These are phyloP conservation scores for Ceratonia siliqua DNA, from an alignment of 306 rosid genomes.

Conservation along the genomic window DNA sequence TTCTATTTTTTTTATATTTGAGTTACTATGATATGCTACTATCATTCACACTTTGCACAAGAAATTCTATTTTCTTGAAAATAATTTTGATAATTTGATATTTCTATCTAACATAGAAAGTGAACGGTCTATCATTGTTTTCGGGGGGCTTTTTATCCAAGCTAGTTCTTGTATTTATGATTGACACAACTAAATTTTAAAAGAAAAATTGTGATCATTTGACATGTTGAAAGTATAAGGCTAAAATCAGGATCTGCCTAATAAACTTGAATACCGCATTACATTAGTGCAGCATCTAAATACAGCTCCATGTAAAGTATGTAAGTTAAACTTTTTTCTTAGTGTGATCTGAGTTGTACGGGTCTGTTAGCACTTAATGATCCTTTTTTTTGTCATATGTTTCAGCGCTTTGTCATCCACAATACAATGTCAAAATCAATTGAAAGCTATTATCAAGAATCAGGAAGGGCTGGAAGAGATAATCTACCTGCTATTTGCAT, in stretches of 20 bases:
- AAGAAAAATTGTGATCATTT: neutral
- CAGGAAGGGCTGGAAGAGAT: slow-evolving; percentile 99
- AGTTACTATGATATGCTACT: slow-evolving; percentile 29
- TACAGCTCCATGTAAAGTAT: slow-evolving; percentile 17
- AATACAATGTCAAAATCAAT: slow-evolving; percentile 90
- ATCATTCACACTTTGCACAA: slow-evolving; percentile 8
- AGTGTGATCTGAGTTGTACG: slow-evolving; percentile 14
- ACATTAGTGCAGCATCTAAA: slow-evolving; percentile 21
- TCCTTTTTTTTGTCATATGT: slow-evolving; percentile 11
- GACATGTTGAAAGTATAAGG: slow-evolving; percentile 1
- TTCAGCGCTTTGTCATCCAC: slow-evolving; percentile 93
- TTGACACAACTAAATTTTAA: neutral
- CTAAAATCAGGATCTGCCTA: slow-evolving; percentile 22
- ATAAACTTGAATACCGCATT: slow-evolving; percentile 27
- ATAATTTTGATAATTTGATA: slow-evolving; percentile 15
- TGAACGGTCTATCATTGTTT: slow-evolving; percentile 2
- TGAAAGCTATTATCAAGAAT: slow-evolving; percentile 98
- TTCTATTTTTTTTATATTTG: neutral
- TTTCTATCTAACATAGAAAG: neutral
- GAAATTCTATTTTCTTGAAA: slow-evolving; percentile 20
- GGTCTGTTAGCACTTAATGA: neutral
- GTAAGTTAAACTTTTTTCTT: neutral
- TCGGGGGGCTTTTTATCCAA: slow-evolving; percentile 11
- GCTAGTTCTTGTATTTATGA: slow-evolving; percentile 20
- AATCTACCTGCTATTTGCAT: slow-evolving; percentile 78